Evolutionary conservation across 2,329 filamentous ascomycete genomes (phyloP), one percentile per base, ranked within the genome.

Genomic region (Verticillium tricorpus): DNA sequence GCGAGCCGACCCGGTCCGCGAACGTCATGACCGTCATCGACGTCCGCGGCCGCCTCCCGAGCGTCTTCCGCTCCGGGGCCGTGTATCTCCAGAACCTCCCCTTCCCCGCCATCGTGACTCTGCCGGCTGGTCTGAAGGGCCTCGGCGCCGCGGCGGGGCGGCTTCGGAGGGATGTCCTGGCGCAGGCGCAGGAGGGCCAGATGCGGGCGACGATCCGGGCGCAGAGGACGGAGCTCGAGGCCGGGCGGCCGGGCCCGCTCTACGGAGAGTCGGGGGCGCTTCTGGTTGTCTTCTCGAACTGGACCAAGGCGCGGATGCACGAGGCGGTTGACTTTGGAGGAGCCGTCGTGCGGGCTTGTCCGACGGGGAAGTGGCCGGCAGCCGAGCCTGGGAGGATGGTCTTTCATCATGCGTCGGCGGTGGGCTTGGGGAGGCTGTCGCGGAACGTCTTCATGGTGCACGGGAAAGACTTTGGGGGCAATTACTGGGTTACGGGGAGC

Each of bases 241-340:
- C 67, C 67, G n/a, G 62, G 66, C 15, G 59, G 66, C 1, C 62
- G 67, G 34, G 34, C 0, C 56, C 73, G 1, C 12, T 73, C 1
- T 74, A 70, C 37, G 75, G 78, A 6, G 69, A 73, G 11, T 65
- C 69, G 39, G 68, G 69, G 39, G 39, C 72, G 15, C 67, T 79
- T 8, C 59, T 80, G 25, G 62, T 66, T 2, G 70, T 75, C 40
- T 35, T 35, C 14, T 74, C 71, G 8, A 81, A 80, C 62, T 78
- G 76, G 75, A 68, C 71, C 7, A 73, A 72, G 55, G 74, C 69
- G 6, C 67, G 72, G 35, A 66, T 80, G 25, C 74, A 72, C 55
- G 66, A 72, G 2, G 62, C 65, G 2, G 66, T 69, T 7, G 76
- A 80, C 65, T 80, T 81, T 57, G 69, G 69, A 8, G 60, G 68